These are phyloP conservation scores for Naganishia vishniacii DNA, from an alignment of 768 basidiomycete genomes.

Conservation along the genomic window DNA sequence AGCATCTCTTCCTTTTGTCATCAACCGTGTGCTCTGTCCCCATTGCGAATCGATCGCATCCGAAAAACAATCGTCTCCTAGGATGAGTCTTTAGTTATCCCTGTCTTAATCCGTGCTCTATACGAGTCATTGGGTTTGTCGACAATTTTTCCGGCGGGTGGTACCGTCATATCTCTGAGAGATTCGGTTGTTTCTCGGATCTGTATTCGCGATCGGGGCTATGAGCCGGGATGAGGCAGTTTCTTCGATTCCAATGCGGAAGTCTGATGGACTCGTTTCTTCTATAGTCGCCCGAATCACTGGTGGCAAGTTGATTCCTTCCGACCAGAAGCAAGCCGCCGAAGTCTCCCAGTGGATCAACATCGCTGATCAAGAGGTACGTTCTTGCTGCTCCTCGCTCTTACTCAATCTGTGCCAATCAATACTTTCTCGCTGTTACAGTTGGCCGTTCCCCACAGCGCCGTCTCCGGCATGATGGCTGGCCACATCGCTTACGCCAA, in stretches of 20 bases:
- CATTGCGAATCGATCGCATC: conserved; percentile 6
- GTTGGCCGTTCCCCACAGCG: conserved; percentile 48
- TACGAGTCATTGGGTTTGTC: conserved; percentile 49
- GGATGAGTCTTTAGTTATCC: conserved; percentile 62
- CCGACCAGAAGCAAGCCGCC: conserved; percentile 62
- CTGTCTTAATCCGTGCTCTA: conserved; percentile 58
- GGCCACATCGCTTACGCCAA: conserved; percentile 67
- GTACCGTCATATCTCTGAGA: conserved; percentile 49
- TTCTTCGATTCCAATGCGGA: too few relatives aligned
- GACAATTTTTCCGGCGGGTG: conserved; percentile 53
- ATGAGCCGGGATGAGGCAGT: not conserved
- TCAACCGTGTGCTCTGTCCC: not conserved
- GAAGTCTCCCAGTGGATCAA: conserved; percentile 80
- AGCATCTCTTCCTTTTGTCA: not conserved
- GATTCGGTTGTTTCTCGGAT: not conserved
- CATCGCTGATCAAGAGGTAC: conserved; percentile 65
- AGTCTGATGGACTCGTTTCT: not conserved
- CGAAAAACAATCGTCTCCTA: conserved; percentile 27
- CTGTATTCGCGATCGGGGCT: conserved; percentile 23
- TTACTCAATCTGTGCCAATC: not conserved
- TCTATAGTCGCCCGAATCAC: conserved; percentile 65
- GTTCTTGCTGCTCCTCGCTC: conserved; percentile 24
- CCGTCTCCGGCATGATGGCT: conserved; percentile 54
- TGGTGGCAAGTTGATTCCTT: conserved; percentile 74
- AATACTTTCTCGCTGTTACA: too few relatives aligned